Percentiles rank a stretch among this genome's conserved stretches.
Conservation (phyloP, 768 basidiomycete genomes). For the Lyophyllum decastes region DNA sequence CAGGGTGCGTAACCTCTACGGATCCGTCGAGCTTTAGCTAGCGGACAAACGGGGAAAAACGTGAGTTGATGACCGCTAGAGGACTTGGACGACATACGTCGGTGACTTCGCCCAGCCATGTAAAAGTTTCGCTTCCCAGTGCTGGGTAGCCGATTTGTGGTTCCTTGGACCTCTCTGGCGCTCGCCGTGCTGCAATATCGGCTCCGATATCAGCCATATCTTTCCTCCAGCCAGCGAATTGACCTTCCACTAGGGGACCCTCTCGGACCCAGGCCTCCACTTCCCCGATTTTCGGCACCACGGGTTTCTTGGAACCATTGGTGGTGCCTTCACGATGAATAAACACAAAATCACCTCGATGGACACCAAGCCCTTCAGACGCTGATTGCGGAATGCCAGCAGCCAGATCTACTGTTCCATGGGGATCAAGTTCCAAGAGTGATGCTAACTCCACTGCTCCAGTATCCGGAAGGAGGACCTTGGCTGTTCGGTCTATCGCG, state of each 20-base stretch:
- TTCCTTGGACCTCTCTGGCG: conserved; percentile 37
- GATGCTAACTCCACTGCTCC: conserved; percentile 66
- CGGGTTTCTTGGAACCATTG: conserved; percentile 70
- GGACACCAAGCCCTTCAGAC: conserved; percentile 73
- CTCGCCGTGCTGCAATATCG: conserved; percentile 50
- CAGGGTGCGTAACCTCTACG: conserved; percentile 72
- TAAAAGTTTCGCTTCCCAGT: conserved; percentile 41
- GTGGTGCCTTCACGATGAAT: conserved; percentile 68
- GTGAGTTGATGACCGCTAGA: conserved; percentile 6
- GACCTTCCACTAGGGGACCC: conserved; percentile 47
- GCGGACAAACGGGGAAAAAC: neutral
- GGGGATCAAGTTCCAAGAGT: conserved; percentile 86
- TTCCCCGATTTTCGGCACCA: conserved; percentile 85
- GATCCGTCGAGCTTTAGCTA: conserved; percentile 77
- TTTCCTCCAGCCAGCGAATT: conserved; percentile 70
- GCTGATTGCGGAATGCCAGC: conserved; percentile 38
- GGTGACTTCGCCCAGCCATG: conserved; percentile 89
- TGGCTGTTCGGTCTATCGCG: conserved; percentile 69
- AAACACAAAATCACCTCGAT: conserved; percentile 83
- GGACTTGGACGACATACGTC: conserved; percentile 44
- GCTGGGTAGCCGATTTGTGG: conserved; percentile 43
- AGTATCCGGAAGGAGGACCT: conserved; percentile 58
- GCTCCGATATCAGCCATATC: conserved; percentile 69
- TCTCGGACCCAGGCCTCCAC: conserved; percentile 80
- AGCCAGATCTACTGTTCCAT: conserved; percentile 62